Evolutionary conservation across 345 rosid genomes (phyloP), one percentile per base, ranked within the genome.

Genomic region (Pugionium dolabratum): DNA sequence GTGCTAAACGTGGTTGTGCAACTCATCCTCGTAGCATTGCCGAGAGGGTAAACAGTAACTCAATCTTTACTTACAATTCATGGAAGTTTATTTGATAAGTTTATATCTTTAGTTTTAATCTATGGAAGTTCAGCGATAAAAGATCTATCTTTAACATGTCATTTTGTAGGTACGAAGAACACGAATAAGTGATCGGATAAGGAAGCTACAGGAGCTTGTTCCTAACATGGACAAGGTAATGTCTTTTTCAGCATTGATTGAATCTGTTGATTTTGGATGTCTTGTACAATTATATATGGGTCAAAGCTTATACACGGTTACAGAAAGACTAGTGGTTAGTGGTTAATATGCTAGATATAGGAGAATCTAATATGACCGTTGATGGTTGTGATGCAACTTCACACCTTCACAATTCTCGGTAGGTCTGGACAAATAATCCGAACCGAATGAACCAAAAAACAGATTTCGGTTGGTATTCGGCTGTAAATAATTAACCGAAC

Each of bases 21-120:
- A 89, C 96, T 10, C 96, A 86, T 79, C 96, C 96, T 62, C 86
- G 93, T 40, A 86, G 93, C 75, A 89, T 89, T 81, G 96, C 96
- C 1, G 93, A 89, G 73, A 86, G 96, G 82, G 96, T 83, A 58
- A n/a, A 39, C 27, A 35, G 9, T 64, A 30, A 2, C 31, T 18
- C 18, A 18, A 9, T 41, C 3, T 18, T 40, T 41, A 31, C 49
- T 40, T 31, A 41, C 5, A 30, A 4, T 5, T 41, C 4, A 25
- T 62, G 55, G 10, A 62, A 29, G 41, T 54, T 62, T 40, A 18
- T 4, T 11, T 9, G 40, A 9, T 65, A 4, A 18, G 4, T 4
- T 59, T 59, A 0, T 9, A 37, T 36, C 27, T 35, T 42, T 18
- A 31, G 44, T 47, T 62, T 46, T 9, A 25, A 9, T 45, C 8